Percentiles rank a stretch among this genome's conserved stretches.
Conservation (phyloP, 75 land plant genomes). For the Isoetes taiwanensis region DNA sequence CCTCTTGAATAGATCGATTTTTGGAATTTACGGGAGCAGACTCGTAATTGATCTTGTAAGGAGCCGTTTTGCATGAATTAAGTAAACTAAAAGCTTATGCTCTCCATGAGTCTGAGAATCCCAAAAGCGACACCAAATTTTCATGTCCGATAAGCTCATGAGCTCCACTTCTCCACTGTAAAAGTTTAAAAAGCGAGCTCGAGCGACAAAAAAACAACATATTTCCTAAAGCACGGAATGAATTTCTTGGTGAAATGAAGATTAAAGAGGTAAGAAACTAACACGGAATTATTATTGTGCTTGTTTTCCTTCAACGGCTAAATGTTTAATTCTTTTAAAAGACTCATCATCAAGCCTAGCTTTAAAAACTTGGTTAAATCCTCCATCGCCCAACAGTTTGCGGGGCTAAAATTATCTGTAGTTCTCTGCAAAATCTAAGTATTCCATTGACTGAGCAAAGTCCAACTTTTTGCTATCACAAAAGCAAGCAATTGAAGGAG, state of each 20-base stretch:
- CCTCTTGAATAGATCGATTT: too few species aligned
- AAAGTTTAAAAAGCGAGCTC: background rate
- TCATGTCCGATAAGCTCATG: conserved; percentile 60
- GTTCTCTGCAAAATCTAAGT: conserved; percentile 38
- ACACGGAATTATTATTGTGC: conserved; percentile 57
- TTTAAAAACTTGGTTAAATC: conserved; percentile 62
- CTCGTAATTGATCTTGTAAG: conserved; percentile 71
- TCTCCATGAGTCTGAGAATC: conserved; percentile 47
- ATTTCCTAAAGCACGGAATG: background rate
- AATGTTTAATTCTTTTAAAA: conserved; percentile 48
- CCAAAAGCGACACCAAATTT: conserved; percentile 61
- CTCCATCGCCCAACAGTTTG: conserved; percentile 58
- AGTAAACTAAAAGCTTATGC: conserved; percentile 49
- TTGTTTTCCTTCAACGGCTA: conserved; percentile 23
- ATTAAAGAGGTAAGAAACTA: background rate
- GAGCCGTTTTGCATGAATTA: conserved; percentile 88
- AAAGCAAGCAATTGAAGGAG: too few species aligned
- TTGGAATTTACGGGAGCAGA: conserved; percentile 13
- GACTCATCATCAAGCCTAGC: conserved; percentile 39
- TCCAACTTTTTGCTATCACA: too few species aligned
- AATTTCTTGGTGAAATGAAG: too few species aligned
- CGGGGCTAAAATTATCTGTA: conserved; percentile 46
- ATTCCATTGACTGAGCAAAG: conserved; percentile 30
- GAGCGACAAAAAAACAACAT: too few species aligned
- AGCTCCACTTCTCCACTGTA: conserved; percentile 77